These are phyloP conservation scores for Pseudohalonectria lignicola DNA, from an alignment of 2,329 filamentous ascomycete species.

Conservation along the genomic window DNA sequence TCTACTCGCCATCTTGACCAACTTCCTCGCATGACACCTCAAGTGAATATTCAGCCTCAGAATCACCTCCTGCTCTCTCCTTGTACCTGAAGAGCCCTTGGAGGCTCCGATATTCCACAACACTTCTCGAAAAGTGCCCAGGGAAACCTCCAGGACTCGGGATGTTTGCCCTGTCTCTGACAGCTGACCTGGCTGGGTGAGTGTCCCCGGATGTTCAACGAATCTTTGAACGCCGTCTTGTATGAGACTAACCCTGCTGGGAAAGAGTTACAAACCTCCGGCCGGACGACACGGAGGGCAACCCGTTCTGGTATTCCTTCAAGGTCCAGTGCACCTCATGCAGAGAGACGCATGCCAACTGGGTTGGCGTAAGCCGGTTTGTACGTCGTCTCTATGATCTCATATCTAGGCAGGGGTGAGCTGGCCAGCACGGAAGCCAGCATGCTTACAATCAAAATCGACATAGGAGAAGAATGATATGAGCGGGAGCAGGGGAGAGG, in stretches of 20 bases:
- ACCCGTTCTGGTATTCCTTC: constrained; percentile 94
- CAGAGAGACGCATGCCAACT: constrained; percentile 79
- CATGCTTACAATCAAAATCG: constrained; percentile 1
- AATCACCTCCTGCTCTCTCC: too few species aligned
- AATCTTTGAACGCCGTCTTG: too few species aligned
- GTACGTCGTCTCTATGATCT: too few species aligned
- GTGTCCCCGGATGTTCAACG: constrained; percentile 14
- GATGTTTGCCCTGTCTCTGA: constrained; percentile 58
- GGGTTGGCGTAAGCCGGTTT: constrained; percentile 78
- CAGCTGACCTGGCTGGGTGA: constrained; percentile 60
- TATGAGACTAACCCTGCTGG: neutral
- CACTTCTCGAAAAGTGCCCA: too few species aligned
- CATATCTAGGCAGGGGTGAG: too few species aligned
- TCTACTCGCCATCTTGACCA: too few species aligned
- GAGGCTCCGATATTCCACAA: too few species aligned
- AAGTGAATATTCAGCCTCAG: too few species aligned
- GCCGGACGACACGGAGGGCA: constrained; percentile 69
- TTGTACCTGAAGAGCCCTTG: too few species aligned
- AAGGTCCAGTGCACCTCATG: constrained; percentile 98
- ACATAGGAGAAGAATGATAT: constrained; percentile 76
- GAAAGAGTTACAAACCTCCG: constrained; percentile 79
- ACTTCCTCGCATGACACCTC: too few species aligned
- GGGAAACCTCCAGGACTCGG: too few species aligned
- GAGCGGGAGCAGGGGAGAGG: constrained; percentile 86
- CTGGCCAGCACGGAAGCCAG: neutral